These are phyloP conservation scores for Komagataea norvegica DNA, from an alignment of 1,139 yeast genomes.

Conservation along the genomic window DNA sequence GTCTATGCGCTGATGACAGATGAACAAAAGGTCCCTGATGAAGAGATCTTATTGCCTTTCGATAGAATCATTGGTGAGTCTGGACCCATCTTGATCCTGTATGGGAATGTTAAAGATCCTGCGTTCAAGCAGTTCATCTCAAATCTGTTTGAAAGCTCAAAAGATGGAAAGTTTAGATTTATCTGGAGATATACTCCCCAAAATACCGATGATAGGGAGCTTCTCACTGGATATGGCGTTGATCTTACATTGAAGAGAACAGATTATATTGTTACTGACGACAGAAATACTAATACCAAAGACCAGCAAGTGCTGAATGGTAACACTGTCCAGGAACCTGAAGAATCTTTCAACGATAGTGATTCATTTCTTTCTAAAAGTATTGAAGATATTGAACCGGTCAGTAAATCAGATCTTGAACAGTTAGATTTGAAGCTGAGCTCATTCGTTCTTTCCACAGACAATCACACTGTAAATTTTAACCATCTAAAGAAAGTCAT, in stretches of 20 bases:
- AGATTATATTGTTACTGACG: slow-evolving; percentile 61
- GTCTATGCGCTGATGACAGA: slow-evolving; percentile 62
- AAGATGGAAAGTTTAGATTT: slow-evolving; percentile 62
- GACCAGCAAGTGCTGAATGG: slow-evolving; percentile 7
- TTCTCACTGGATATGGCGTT: slow-evolving; percentile 62
- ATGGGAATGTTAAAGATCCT: slow-evolving; percentile 47
- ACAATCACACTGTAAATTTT: slow-evolving; percentile 30
- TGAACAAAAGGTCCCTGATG: slow-evolving; percentile 3
- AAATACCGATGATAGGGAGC: slow-evolving; percentile 28
- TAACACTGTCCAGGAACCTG: slow-evolving; percentile 8
- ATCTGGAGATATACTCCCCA: slow-evolving; percentile 61
- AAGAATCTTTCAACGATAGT: slow-evolving; percentile 14
- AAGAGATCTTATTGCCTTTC: slow-evolving; percentile 35
- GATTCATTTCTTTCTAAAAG: slow-evolving; percentile 19
- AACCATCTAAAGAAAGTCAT: slow-evolving; percentile 36
- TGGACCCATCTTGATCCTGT: slow-evolving; percentile 45
- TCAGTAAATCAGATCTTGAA: slow-evolving; percentile 31
- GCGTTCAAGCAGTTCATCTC: slow-evolving; percentile 54
- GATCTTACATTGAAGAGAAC: slow-evolving; percentile 57
- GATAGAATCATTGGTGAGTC: slow-evolving; percentile 57
- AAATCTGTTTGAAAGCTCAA: slow-evolving; percentile 56
- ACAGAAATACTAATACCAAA: slow-evolving; percentile 35
- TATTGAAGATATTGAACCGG: slow-evolving; percentile 26
- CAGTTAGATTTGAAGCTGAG: slow-evolving; percentile 45
- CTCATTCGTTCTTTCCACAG: slow-evolving; percentile 34